A percentile compares a stretch with the other conserved stretches of the same genome.
Evolutionary conservation across 1,284 basidiomycete species (phyloP).

Genomic region (Trichosporon sp.): DNA sequence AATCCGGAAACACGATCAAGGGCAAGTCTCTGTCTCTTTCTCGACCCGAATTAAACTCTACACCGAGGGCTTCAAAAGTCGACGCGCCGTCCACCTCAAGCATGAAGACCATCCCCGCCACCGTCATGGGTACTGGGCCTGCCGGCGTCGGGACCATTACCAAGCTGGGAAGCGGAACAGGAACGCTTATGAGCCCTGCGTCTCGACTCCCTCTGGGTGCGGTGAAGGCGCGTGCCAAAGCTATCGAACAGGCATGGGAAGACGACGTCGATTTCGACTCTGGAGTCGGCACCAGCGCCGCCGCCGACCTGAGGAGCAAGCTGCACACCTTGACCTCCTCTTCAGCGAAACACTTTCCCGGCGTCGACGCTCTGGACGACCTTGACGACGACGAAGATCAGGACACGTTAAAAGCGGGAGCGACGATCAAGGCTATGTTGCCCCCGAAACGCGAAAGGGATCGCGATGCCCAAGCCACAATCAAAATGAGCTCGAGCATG

Average conservation of each 20-base stretch:
- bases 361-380: conserved; percentile 35
- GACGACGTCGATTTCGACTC: conserved; percentile 33
- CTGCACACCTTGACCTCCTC: conserved; percentile 14
- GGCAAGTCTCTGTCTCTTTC: background rate
- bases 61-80: conserved; percentile 3
- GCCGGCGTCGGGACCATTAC: conserved; percentile 40
- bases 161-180: conserved; percentile 18
- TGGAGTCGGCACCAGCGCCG: background rate
- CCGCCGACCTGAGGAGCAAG: conserved; percentile 3
- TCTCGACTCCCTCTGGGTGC: conserved; percentile 17
- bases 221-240: conserved; percentile 26
- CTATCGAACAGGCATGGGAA: conserved; percentile 27
- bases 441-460: conserved; percentile 26
- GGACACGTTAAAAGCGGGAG: conserved; percentile 41
- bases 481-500: conserved; percentile 6
- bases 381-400: conserved; percentile 41
- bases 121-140: conserved; percentile 32
- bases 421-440: conserved; percentile 39
- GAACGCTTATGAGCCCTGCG: conserved; percentile 2
- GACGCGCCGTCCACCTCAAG: conserved; percentile 14
- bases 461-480: conserved; percentile 11
- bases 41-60: background rate
- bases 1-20: conserved; percentile 2
- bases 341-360: conserved; percentile 24
- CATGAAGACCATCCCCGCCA: conserved; percentile 21